Evolutionary conservation across 345 rosid species (phyloP), one percentile per base, ranked within the genome.

Genomic region (Populus pruinosa): DNA sequence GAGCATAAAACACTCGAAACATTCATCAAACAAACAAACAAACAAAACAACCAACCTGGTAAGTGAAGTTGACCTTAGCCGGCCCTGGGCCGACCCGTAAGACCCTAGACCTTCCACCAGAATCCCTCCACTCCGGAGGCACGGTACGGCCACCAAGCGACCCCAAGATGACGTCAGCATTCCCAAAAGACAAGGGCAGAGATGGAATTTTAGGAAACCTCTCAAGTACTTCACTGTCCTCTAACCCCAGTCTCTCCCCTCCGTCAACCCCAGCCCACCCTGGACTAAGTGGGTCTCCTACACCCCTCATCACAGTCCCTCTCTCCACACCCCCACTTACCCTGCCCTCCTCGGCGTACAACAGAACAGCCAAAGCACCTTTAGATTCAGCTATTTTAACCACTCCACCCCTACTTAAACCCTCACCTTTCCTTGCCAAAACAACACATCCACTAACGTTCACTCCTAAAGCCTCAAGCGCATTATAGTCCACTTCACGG

Each of bases 251-350:
- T 55, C 87, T 83, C 83, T 96, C 98, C 6, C 96, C 94, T 31
- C 88, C 95, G 5, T 85, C 91, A 59, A 85, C 88, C 80, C 87
- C 93, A 69, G 92, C 90, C 96, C 96, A 96, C 44, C 99, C 99
- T 7, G 99, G 99, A 72, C 82, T 93, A 31, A 88, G 75, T 67
- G 98, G 97, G 92, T 96, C 99, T 83, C 99, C 99, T 39, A 92
- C 80, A 16, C 97, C 99, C 77, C 87, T 89, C 94, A 93, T 92
- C 38, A 93, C 97, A 10, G 98, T 96, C 62, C 99, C 99, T 82
- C 99, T 91, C 83, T 93, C 98, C 20, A 89, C 83, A 25, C 98
- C 97, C 88, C 67, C 76, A 53, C 84, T 77, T 53, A 67, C 12
- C 66, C 36, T 72, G 56, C 87, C 87, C 72, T 85, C 81, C 82